These are phyloP conservation scores for Cryphonectria radicalis DNA, from an alignment of 2,329 filamentous ascomycete genomes.

Conservation along the genomic window DNA sequence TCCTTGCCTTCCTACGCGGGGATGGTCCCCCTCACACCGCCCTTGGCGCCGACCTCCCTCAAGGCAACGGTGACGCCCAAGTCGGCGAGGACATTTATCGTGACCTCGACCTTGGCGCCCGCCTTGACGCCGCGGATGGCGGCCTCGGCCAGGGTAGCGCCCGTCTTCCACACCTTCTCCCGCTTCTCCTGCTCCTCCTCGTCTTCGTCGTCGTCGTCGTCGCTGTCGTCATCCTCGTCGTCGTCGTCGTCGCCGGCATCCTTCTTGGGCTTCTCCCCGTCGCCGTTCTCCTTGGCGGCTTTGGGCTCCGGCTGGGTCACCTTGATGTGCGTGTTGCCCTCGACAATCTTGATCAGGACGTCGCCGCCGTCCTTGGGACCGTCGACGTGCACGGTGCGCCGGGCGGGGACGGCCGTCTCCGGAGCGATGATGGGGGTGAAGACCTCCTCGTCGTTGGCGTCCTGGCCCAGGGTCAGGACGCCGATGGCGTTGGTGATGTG, in stretches of 20 bases:
- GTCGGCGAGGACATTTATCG: conserved; percentile 83
- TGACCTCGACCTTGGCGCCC: conserved; percentile 89
- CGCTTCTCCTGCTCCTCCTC: conserved; percentile 87
- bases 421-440: conserved; percentile 83
- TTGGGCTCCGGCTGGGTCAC: conserved; percentile 86
- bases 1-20: conserved; percentile 33
- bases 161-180: conserved; percentile 91
- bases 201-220: conserved; percentile 64
- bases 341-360: conserved; percentile 84
- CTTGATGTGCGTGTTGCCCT: conserved; percentile 90
- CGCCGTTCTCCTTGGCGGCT: conserved; percentile 64
- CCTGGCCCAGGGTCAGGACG: conserved; percentile 68
- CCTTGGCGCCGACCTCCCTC: conserved; percentile 85
- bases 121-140: conserved; percentile 84
- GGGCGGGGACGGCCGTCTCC: conserved; percentile 88
- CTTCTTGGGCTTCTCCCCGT: conserved; percentile 45
- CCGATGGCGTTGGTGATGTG: conserved; percentile 90
- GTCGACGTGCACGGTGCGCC: conserved; percentile 78
- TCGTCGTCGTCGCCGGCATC: conserved; percentile 61
- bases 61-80: conserved; percentile 79
- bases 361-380: conserved; percentile 82
- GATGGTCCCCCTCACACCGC: conserved; percentile 70
- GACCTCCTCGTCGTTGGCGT: conserved; percentile 66
- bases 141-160: conserved; percentile 81
- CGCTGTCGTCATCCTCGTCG: conserved; percentile 69